phyloP scores from a whole-genome alignment of 805 yeast species.

The Candida succiphila region DNA sequence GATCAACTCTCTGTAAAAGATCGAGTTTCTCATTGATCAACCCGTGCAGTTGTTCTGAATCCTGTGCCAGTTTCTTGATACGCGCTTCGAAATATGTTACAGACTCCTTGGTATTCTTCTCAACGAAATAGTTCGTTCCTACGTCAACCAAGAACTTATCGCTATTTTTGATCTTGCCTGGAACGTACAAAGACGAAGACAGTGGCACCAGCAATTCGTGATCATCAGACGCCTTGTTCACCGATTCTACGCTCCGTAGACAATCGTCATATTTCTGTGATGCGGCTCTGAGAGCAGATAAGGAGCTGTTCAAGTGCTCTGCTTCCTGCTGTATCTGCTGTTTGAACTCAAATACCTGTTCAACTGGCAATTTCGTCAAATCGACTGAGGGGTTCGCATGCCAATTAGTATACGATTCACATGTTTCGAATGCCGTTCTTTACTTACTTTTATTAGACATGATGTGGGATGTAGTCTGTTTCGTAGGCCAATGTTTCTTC shows the following conservation, averaged over 20 bases:
- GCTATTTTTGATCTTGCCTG: constrained; percentile 62
- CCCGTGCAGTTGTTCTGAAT: constrained; percentile 61
- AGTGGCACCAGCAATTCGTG: constrained; percentile 71
- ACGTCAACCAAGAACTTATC: constrained; percentile 80
- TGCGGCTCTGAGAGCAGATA: constrained; percentile 77
- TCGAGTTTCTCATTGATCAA: constrained; percentile 70
- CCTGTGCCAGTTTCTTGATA: constrained; percentile 60
- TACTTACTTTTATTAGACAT: constrained; percentile 3
- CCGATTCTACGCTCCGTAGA: constrained; percentile 51
- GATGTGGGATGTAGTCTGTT: too few relatives aligned
- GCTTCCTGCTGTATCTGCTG: constrained; percentile 77
- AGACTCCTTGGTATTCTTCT: constrained; percentile 62
- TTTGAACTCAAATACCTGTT: constrained; percentile 77
- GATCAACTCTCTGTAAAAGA: constrained; percentile 51
- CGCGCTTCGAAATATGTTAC: constrained; percentile 63
- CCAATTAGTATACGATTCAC: too few relatives aligned
- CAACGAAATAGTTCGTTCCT: constrained; percentile 94
- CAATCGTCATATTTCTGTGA: constrained; percentile 78
- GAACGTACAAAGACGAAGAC: constrained; percentile 81
- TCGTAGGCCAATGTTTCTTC: too few relatives aligned
- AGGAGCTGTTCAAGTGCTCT: constrained; percentile 75
- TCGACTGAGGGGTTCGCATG: constrained; percentile 39
- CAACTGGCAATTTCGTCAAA: constrained; percentile 61
- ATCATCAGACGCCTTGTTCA: constrained; percentile 26
- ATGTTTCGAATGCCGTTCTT: too few relatives aligned